Evolutionary conservation across 805 yeast genomes (phyloP), one percentile per base, ranked within the genome.

Genomic region (Candida maltosa): DNA sequence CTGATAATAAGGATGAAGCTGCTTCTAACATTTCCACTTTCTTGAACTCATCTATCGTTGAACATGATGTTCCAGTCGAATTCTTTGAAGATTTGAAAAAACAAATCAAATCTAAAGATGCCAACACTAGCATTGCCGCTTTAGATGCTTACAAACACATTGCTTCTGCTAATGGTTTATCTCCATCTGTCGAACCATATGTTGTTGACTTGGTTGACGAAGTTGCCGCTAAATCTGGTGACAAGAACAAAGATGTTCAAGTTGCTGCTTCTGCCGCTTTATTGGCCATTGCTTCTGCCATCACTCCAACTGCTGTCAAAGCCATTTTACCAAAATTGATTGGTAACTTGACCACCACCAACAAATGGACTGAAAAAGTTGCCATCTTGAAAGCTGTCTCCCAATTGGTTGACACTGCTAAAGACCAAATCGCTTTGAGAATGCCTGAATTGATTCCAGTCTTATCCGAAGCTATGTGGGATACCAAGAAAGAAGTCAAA

Each of bases 391-490:
- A 78, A 62, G 84, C 95, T 57, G 74, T 93, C 60, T 70, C 95
- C 49, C 78, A 79, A 52, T 76, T 91, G 60, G 98, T 93, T 56
- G 95, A 87, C 64, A 76, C 87, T 53, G 96, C 98, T 56, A 91
- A 89, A 71, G 84, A 72, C 56, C 99, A 89, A 78, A 76, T 93
- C 54, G 96, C 98, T 55, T 79, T 93, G 60, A 88, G 98, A 80
- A 93, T 93, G 97, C 96, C 97, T 60, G 97, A 93, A 78, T 81
- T 93, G 68, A 91, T 93, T 60, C 98, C 99, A 70, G 93, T 83
- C 52, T 76, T 93, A 59, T 93, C 98, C 56, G 99, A 93, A 78
- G 87, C 97, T 59, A 93, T 93, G 97, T 93, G 99, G 99, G 98
- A 93, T 74, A 93, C 99, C 73, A 93, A 93, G 83, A 76, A 78